These are phyloP conservation scores for Lepiota venenata DNA, from an alignment of 768 basidiomycete species.

Conservation along the genomic window DNA sequence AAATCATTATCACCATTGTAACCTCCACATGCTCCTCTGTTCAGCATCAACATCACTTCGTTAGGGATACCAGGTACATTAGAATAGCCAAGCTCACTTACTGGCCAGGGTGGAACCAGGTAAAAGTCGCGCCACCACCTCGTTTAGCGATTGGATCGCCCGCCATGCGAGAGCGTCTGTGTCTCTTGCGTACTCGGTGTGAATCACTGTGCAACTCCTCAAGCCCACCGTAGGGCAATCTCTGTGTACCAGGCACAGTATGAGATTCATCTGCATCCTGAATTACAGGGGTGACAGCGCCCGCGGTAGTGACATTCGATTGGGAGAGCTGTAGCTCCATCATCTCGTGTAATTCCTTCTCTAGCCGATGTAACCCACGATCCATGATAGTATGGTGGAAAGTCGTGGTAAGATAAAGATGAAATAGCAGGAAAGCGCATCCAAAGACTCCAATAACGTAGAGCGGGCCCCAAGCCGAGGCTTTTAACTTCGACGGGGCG, in stretches of 20 bases:
- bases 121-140: slow-evolving; percentile 19
- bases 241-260: not conserved
- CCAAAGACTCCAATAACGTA: slow-evolving; percentile 8
- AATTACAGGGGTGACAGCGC: not conserved
- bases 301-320: not conserved
- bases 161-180: slow-evolving; percentile 9
- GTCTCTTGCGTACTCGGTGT: not conserved
- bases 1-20: slow-evolving; percentile 24
- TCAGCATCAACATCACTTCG: not conserved
- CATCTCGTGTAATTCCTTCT: slow-evolving; percentile 5
- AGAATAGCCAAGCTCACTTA: slow-evolving; percentile 14
- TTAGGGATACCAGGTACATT: not conserved
- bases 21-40: slow-evolving; percentile 41
- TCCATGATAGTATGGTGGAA: slow-evolving; percentile 6
- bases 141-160: slow-evolving; percentile 8
- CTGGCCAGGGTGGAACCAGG: slow-evolving; percentile 25
- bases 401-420: slow-evolving; percentile 3
- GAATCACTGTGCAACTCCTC: slow-evolving; percentile 1
- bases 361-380: slow-evolving; percentile 1
- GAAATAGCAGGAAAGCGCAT: slow-evolving; percentile 8
- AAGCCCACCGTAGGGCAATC: slow-evolving; percentile 7
- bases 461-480: not conserved
- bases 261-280: not conserved
- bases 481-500: not conserved
- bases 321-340: not conserved